Evolutionary conservation across 805 yeast genomes (phyloP).

Genomic region (Yarrowia sp.): DNA sequence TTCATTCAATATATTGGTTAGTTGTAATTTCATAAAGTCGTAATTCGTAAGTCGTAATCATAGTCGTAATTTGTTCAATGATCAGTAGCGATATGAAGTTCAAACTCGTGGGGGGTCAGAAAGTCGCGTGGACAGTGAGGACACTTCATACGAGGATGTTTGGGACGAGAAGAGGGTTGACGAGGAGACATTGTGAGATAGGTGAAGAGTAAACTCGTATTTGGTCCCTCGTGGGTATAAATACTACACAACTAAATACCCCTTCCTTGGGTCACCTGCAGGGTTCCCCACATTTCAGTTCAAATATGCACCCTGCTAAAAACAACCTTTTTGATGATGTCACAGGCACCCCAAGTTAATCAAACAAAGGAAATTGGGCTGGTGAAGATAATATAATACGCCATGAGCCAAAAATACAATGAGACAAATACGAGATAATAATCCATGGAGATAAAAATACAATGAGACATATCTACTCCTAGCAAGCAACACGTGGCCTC

Average conservation of each 20-base stretch:
- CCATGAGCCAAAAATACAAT: too few species aligned
- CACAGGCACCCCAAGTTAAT: neutral
- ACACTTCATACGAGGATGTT: slow-evolving; percentile 4
- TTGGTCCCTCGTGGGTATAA: neutral
- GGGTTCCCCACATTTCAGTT: slow-evolving; percentile 1
- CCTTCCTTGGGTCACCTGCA: slow-evolving; percentile 17
- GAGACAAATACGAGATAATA: too few species aligned
- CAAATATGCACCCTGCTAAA: neutral
- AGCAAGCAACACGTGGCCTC: too few species aligned
- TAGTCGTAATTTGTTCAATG: neutral
- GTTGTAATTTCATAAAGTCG: too few species aligned
- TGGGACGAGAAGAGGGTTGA: neutral
- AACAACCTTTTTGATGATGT: neutral
- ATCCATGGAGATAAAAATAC: too few species aligned
- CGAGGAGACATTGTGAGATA: neutral
- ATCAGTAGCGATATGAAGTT: neutral
- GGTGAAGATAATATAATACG: too few species aligned
- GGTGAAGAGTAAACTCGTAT: neutral
- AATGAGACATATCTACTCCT: neutral
- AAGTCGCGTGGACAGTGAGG: slow-evolving; percentile 9
- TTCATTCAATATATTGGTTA: too few species aligned
- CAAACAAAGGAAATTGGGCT: too few species aligned
- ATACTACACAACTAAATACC: too few species aligned
- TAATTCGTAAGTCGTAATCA: too few species aligned
- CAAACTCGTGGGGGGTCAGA: slow-evolving; percentile 1